phyloP scores from a whole-genome alignment of 371 early-diverging fungal species.

The Mucor irregularis region DNA sequence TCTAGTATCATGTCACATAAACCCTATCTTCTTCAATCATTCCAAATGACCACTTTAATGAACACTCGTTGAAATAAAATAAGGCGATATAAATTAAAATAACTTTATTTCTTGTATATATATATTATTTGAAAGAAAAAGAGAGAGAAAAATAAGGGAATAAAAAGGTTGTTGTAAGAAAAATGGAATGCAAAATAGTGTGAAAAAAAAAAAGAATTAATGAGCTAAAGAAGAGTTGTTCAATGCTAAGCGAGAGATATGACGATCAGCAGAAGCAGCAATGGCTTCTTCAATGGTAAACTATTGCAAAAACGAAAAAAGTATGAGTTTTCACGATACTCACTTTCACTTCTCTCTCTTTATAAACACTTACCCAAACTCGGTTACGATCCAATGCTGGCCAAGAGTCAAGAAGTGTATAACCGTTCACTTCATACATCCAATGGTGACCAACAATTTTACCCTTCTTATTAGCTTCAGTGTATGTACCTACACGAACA shows the following conservation, averaged over 20 bases:
- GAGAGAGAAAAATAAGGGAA: not conserved
- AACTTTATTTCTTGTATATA: not conserved
- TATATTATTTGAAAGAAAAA: not conserved
- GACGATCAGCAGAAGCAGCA: conserved; percentile 36
- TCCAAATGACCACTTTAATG: not conserved
- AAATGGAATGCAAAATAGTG: not conserved
- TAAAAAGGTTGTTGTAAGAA: not conserved
- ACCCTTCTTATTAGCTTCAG: conserved; percentile 48
- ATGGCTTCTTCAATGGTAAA: conserved; percentile 38
- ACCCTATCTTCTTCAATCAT: conserved; percentile 26
- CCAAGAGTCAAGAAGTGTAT: conserved; percentile 29
- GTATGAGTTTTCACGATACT: not conserved
- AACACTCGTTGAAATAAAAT: no score
- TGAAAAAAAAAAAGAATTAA: conserved; percentile 1
- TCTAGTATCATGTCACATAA: conserved; percentile 22
- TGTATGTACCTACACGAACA: conserved; percentile 38
- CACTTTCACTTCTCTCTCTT: not conserved
- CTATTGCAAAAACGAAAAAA: conserved; percentile 12
- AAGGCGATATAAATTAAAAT: not conserved
- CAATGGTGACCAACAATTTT: conserved; percentile 50
- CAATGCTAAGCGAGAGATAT: conserved; percentile 43
- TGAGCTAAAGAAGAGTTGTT: conserved; percentile 24
- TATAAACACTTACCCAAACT: conserved; percentile 39
- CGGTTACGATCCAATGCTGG: conserved; percentile 37
- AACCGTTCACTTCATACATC: conserved; percentile 42